Base-by-base conservation (phyloP, 2,329 filamentous ascomycete genomes). In the Myriosclerotinia curreyana region DNA sequence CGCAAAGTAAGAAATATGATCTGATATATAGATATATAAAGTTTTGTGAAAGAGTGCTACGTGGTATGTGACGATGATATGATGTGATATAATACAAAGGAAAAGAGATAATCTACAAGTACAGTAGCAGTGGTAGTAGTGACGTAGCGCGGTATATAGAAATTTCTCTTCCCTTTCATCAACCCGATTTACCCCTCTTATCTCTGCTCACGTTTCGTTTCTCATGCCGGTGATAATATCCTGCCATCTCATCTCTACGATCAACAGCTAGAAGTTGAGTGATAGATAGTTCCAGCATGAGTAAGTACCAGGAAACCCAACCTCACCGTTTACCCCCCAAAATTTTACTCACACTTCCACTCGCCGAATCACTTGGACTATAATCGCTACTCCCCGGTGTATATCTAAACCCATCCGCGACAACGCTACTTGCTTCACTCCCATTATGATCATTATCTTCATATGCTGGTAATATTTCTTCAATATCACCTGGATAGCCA, bases 401-500 rank as follows among this genome's bases (percentile, higher is more conserved):
- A 66, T 72, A 72, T 56, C 69, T 53, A 36, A 73, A 73, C 0
- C 72, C 72, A 70, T 74, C 70, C 2, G 72, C 68, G 15, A 73
- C 66, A 5, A 72, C 31, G 22, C 65, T 67, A 14, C 66, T 54
- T 36, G 60, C 52, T 5, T 72, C 71, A 51, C 68, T 69, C 8
- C 54, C 62, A 40, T 54, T 40, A 22, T 34, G n/a, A 36, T 65
- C 60, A 36, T 51, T 40, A 31, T 48, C 64, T 46, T 55, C 64
- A 58, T 65, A 63, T 4, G 64, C 59, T 14, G 64, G 64, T 12
- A 65, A 28, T 14, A 42, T 9, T 7, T 65, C 51, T 22, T 42
- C 31, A 8, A n/a, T 38, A 7, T 36, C 50, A 38, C 22, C 31
- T 15, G 34, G 25, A 52, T 44, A 55, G 6, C 17, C 50, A 34